A percentile compares a stretch with the other conserved stretches of the same genome.
Evolutionary conservation across 2,329 filamentous ascomycete genomes (phyloP).

Genomic region (Penicillium fuscoglaucum): DNA sequence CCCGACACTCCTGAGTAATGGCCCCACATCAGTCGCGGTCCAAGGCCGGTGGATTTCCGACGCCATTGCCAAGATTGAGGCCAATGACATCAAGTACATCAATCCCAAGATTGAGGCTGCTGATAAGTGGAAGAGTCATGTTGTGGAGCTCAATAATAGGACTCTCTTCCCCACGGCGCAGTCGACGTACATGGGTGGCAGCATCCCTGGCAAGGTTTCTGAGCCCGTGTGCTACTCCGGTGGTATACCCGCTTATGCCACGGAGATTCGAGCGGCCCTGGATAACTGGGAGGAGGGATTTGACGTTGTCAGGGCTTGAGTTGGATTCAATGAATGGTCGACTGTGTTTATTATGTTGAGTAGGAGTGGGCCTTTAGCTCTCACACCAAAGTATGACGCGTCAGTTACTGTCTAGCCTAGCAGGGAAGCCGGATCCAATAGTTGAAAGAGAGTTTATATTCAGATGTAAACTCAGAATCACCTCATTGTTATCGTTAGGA

Average conservation of each 20-base stretch:
- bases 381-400: background rate
- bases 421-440: background rate
- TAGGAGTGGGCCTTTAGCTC: background rate
- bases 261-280: conserved; percentile 7
- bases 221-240: conserved; percentile 52
- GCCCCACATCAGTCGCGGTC: conserved; percentile 55
- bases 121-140: conserved; percentile 51
- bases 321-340: no score
- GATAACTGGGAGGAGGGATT: conserved; percentile 14
- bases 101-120: conserved; percentile 51
- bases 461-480: background rate
- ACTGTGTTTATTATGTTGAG: background rate
- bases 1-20: conserved; percentile 58
- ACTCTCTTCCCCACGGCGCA: conserved; percentile 52
- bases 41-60: conserved; percentile 60
- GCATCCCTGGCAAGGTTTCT: conserved; percentile 54
- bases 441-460: background rate
- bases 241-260: conserved; percentile 21
- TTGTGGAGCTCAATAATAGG: conserved; percentile 49
- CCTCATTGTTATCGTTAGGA: no score
- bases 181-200: conserved; percentile 59
- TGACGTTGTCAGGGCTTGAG: background rate
- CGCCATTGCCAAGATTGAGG: conserved; percentile 51
- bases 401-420: background rate
- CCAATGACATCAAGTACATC: conserved; percentile 51